Evolutionary conservation across 768 basidiomycete species (phyloP).

Genomic region (Trametes sanguinea): DNA sequence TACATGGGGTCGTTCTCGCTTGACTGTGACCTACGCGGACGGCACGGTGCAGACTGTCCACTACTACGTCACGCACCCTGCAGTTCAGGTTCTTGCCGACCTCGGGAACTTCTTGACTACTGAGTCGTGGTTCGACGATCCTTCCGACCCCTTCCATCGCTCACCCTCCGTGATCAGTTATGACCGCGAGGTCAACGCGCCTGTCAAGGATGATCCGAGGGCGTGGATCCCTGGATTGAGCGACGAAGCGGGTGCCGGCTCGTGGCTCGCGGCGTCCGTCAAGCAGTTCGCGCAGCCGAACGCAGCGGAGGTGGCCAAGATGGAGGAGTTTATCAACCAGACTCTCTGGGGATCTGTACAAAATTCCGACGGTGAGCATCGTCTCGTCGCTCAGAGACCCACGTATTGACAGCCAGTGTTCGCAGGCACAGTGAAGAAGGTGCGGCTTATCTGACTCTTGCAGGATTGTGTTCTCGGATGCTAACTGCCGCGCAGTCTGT

Average conservation of each 20-base stretch:
- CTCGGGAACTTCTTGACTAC: constrained; percentile 57
- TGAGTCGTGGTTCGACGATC: constrained; percentile 52
- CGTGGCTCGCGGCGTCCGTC: constrained; percentile 57
- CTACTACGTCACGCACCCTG: constrained; percentile 51
- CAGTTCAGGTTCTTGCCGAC: constrained; percentile 47
- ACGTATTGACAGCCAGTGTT: not conserved
- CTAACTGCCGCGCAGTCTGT: constrained; percentile 39
- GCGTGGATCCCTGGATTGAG: constrained; percentile 64
- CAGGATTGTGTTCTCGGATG: not conserved
- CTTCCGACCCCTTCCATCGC: constrained; percentile 52
- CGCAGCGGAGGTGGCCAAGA: constrained; percentile 52
- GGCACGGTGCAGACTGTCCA: constrained; percentile 55
- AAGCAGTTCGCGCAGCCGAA: constrained; percentile 58
- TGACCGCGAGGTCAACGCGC: constrained; percentile 51
- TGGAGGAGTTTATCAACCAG: constrained; percentile 50
- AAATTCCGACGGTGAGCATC: constrained; percentile 44
- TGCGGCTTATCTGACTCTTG: constrained; percentile 15
- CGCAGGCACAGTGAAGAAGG: constrained; percentile 55
- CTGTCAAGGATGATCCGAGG: constrained; percentile 52
- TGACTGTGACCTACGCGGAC: constrained; percentile 52
- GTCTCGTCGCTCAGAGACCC: not conserved
- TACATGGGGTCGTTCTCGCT: constrained; percentile 50
- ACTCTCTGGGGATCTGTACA: constrained; percentile 54
- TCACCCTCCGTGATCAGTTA: constrained; percentile 58
- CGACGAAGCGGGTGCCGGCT: constrained; percentile 62